Conservation (phyloP, 225 moss, liverwort and hornwort species). For the Polytrichum commune region DNA sequence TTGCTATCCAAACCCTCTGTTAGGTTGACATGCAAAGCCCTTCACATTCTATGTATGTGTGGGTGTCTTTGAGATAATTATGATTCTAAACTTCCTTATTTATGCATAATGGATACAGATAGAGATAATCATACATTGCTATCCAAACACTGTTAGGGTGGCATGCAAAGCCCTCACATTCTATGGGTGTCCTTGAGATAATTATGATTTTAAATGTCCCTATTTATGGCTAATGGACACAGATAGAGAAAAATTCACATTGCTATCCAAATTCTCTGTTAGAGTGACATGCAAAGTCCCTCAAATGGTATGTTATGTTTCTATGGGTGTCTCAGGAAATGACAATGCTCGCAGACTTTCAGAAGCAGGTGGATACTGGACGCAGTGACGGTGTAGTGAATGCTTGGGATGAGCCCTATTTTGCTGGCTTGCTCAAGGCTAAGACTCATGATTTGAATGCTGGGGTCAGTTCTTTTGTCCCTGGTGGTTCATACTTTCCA, state of each 20-base stretch:
- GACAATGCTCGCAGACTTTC: conserved; percentile 78
- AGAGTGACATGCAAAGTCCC: too few relatives aligned
- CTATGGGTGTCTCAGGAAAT: conserved; percentile 57
- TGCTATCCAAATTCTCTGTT: too few relatives aligned
- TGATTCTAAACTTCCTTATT: too few relatives aligned
- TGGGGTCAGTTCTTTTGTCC: conserved; percentile 46
- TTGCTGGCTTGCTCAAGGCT: conserved; percentile 84
- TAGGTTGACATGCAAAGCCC: too few relatives aligned
- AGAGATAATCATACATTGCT: too few relatives aligned
- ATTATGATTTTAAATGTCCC: too few relatives aligned
- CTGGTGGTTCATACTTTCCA: background rate
- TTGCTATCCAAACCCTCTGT: too few relatives aligned
- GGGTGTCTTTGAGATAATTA: background rate
- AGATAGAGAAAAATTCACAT: too few relatives aligned
- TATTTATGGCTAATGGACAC: too few relatives aligned
- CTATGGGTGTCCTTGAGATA: background rate
- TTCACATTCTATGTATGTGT: background rate
- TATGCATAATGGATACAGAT: too few relatives aligned
- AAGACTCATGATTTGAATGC: conserved; percentile 74
- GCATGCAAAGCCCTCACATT: background rate
- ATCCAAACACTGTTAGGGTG: too few relatives aligned
- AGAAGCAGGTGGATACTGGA: conserved; percentile 73
- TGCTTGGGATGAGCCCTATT: conserved; percentile 97
- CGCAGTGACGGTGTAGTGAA: conserved; percentile 57
- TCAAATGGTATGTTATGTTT: background rate